These are phyloP conservation scores for Ophiobolus disseminans DNA, from an alignment of 2,329 filamentous ascomycete species.

Conservation along the genomic window DNA sequence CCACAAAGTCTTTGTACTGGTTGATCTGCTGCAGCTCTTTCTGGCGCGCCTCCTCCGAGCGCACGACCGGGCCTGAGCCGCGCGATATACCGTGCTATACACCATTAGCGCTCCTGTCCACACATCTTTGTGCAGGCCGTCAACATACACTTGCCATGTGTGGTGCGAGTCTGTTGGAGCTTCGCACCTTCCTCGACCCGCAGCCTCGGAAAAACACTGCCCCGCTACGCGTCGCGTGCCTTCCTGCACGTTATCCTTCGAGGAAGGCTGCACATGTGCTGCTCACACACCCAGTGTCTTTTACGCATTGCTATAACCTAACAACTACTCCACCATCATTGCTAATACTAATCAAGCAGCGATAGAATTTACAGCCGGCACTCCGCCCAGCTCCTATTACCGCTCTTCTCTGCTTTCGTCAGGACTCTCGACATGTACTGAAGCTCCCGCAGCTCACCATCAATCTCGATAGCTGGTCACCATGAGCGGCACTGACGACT, in stretches of 20 bases:
- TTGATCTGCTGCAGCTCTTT: constrained; percentile 78
- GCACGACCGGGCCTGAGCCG: constrained; percentile 57
- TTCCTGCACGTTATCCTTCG: constrained; percentile 23
- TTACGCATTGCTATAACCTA: constrained; percentile 28
- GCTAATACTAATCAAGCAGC: constrained; percentile 45
- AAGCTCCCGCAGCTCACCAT: constrained; percentile 11
- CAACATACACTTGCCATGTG: constrained; percentile 52
- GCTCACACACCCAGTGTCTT: constrained; percentile 16
- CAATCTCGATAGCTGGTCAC: constrained; percentile 12
- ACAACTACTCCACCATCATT: constrained; percentile 24
- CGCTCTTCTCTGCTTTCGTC: constrained; percentile 13
- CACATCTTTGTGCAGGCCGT: not conserved
- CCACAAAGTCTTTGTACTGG: constrained; percentile 75
- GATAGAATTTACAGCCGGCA: constrained; percentile 31
- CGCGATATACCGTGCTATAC: constrained; percentile 83
- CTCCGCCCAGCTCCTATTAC: constrained; percentile 14
- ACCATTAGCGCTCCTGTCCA: constrained; percentile 20
- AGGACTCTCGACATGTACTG: constrained; percentile 36
- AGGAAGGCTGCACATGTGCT: constrained; percentile 25
- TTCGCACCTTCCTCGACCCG: constrained; percentile 21
- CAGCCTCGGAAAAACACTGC: constrained; percentile 33
- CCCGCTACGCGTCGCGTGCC: constrained; percentile 37
- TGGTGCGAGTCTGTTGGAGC: constrained; percentile 10
- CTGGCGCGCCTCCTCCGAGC: constrained; percentile 73
- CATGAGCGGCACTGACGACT: constrained; percentile 35